phyloP scores from a whole-genome alignment of 768 basidiomycete species.

The Boletus reticuloceps region DNA sequence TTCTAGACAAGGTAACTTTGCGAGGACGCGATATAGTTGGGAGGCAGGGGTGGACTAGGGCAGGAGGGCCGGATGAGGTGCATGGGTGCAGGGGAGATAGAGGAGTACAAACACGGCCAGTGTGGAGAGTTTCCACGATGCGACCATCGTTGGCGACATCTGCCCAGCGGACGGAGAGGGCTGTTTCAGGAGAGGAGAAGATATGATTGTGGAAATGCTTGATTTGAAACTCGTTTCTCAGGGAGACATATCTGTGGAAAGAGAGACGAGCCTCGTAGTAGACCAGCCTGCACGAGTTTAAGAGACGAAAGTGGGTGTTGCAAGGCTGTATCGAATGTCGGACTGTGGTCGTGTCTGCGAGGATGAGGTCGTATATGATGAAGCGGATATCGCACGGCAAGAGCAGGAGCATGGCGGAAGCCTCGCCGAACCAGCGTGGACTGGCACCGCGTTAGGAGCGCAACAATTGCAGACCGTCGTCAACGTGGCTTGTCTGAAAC shows the following conservation, averaged over 20 bases:
- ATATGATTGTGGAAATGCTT: slow-evolving; percentile 22
- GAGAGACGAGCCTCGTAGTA: slow-evolving; percentile 29
- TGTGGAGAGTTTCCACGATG: slow-evolving; percentile 17
- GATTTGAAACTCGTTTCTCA: slow-evolving; percentile 39
- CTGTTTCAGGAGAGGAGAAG: slow-evolving; percentile 16
- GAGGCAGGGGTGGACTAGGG: slow-evolving; percentile 28
- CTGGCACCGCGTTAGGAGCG: slow-evolving; percentile 29
- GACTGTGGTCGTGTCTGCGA: slow-evolving; percentile 22
- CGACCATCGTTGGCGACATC: slow-evolving; percentile 43
- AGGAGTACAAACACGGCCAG: slow-evolving; percentile 20
- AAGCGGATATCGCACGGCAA: slow-evolving; percentile 37
- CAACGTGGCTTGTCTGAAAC: slow-evolving; percentile 29
- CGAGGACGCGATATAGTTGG: slow-evolving; percentile 30
- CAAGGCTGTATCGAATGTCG: slow-evolving; percentile 24
- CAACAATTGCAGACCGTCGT: slow-evolving; percentile 23
- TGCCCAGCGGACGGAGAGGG: slow-evolving; percentile 28
- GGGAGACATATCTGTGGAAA: slow-evolving; percentile 35
- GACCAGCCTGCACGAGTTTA: slow-evolving; percentile 32
- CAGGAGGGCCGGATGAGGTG: slow-evolving; percentile 1
- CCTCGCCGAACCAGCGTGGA: slow-evolving; percentile 32
- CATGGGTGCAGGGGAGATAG: slow-evolving; percentile 1
- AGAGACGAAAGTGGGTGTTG: slow-evolving; percentile 34
- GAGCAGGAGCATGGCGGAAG: slow-evolving; percentile 14
- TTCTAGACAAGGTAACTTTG: slow-evolving; percentile 25
- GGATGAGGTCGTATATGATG: slow-evolving; percentile 31